These are phyloP conservation scores for Diaporthe longicolla DNA, from an alignment of 2,329 filamentous ascomycete genomes.

Conservation along the genomic window DNA sequence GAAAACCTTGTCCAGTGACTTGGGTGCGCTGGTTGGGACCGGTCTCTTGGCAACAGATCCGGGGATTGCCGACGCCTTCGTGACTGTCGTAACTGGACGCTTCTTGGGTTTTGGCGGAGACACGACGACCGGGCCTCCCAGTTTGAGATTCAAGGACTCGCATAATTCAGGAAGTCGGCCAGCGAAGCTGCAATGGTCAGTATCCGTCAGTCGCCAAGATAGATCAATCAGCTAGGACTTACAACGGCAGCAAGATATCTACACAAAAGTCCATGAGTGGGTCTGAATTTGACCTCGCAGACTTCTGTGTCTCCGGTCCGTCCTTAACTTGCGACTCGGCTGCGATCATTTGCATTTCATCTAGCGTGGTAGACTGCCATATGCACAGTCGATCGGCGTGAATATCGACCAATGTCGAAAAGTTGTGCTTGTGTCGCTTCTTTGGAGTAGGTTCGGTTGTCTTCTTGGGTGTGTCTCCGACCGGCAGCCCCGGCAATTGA, in stretches of 20 bases:
- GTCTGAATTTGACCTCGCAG: slow-evolving; percentile 66
- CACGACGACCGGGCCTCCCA: slow-evolving; percentile 78
- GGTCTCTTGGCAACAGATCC: slow-evolving; percentile 67
- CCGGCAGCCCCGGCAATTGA: slow-evolving; percentile 62
- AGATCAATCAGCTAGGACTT: slow-evolving; percentile 51
- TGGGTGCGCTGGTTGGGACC: slow-evolving; percentile 57
- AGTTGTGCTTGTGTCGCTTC: slow-evolving; percentile 74
- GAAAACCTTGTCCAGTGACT: slow-evolving; percentile 73
- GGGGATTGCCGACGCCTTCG: slow-evolving; percentile 63
- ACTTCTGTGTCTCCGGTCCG: slow-evolving; percentile 53
- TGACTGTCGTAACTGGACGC: slow-evolving; percentile 56
- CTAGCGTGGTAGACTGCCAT: slow-evolving; percentile 82
- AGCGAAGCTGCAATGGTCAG: slow-evolving; percentile 69
- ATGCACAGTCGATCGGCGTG: slow-evolving; percentile 85
- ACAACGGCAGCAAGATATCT: slow-evolving; percentile 86
- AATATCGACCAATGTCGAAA: slow-evolving; percentile 77
- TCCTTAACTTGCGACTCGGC: slow-evolving; percentile 62
- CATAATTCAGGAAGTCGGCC: slow-evolving; percentile 81
- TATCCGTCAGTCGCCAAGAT: background rate
- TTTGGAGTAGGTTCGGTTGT: slow-evolving; percentile 57
- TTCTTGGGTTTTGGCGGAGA: slow-evolving; percentile 67
- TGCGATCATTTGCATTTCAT: slow-evolving; percentile 64
- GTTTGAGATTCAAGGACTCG: slow-evolving; percentile 78
- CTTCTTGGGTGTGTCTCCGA: slow-evolving; percentile 51
- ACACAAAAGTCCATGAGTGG: slow-evolving; percentile 82